Base-by-base conservation (phyloP, 305 asterid species). In the Fraxinus albicans region DNA sequence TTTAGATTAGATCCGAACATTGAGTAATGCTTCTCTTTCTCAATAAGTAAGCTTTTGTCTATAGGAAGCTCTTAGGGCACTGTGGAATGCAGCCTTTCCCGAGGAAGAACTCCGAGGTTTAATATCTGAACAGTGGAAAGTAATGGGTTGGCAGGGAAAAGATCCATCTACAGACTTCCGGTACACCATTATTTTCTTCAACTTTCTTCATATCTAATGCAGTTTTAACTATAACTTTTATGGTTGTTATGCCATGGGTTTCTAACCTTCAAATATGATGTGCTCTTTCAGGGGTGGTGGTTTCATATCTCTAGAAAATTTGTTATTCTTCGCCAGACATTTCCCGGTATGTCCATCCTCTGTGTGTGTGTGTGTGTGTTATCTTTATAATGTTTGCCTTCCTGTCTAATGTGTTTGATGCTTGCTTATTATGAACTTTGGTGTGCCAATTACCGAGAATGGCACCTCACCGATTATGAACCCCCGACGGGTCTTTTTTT, bases 111-210 rank as follows among this genome's bases (percentile, higher is more conserved):
- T 95, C 25, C 84, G 12, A 34, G 95, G 98, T 84, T 89, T 95
- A 85, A 90, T 97, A 89, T 95, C 99, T 70, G 99, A 97, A 81
- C 99, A 95, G 89, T 97, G 99, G 99, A 97, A 97, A 86, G 98
- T 95, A 86, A 97, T 97, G 99, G 99, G 99, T 85, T 97, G 99
- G 99, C 99, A 97, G 89, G 99, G 99, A 77, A 97, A 97, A 93
- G 99, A 97, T 89, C 99, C 99, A 38, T 93, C 99, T 38, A 97
- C 99, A 81, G 99, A 97, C 91, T 97, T 97, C 87, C 88, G 99
- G 99, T 94, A 87, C 58, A 67, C 74, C 82, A 83, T 78, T 84
- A 31, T 38, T 83, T 63, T 58, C 76, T 79, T 83, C 23, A 60
- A 63, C 42, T 67, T 81, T 65, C 78, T 38, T 76, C 63, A 27